Conservation (phyloP, 2,329 filamentous ascomycete species). For the Tricladium varicosporioides region DNA sequence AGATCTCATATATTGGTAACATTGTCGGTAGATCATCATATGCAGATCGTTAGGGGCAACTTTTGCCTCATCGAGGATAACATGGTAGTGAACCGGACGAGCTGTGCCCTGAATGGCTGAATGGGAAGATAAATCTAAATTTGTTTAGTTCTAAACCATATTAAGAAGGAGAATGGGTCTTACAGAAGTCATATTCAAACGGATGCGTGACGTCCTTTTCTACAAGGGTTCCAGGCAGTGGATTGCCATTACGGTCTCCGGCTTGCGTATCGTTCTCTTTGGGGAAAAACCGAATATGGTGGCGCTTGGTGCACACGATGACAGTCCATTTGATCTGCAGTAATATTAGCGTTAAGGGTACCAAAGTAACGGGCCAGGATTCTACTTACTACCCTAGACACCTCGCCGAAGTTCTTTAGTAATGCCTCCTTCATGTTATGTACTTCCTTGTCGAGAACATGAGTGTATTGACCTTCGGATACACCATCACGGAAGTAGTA, state of each 20-base stretch:
- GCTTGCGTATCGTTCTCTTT: slow-evolving; percentile 45
- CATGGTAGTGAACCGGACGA: slow-evolving; percentile 87
- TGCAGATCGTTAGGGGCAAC: slow-evolving; percentile 70
- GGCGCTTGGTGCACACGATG: slow-evolving; percentile 86
- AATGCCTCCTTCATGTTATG: slow-evolving; percentile 63
- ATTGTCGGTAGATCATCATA: slow-evolving; percentile 90
- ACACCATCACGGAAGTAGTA: slow-evolving; percentile 95
- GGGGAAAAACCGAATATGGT: slow-evolving; percentile 92
- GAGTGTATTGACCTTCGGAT: slow-evolving; percentile 77
- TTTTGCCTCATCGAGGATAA: slow-evolving; percentile 77
- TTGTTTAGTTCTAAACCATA: neutral
- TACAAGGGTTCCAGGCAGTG: slow-evolving; percentile 81
- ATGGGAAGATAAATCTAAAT: slow-evolving; percentile 50
- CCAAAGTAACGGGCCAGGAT: neutral
- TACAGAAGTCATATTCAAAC: slow-evolving; percentile 83
- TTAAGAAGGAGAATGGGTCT: slow-evolving; percentile 12
- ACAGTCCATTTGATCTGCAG: slow-evolving; percentile 67
- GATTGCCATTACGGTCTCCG: slow-evolving; percentile 75
- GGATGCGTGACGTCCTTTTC: slow-evolving; percentile 90
- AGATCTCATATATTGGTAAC: slow-evolving; percentile 87
- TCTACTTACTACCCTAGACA: slow-evolving; percentile 25
- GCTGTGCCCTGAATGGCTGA: slow-evolving; percentile 91
- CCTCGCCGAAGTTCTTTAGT: slow-evolving; percentile 33
- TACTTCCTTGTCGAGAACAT: slow-evolving; percentile 80
- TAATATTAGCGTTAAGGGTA: slow-evolving; percentile 5